Conservation (phyloP, 1,139 yeast genomes). For the Keqinozyma sinolaborantium region DNA sequence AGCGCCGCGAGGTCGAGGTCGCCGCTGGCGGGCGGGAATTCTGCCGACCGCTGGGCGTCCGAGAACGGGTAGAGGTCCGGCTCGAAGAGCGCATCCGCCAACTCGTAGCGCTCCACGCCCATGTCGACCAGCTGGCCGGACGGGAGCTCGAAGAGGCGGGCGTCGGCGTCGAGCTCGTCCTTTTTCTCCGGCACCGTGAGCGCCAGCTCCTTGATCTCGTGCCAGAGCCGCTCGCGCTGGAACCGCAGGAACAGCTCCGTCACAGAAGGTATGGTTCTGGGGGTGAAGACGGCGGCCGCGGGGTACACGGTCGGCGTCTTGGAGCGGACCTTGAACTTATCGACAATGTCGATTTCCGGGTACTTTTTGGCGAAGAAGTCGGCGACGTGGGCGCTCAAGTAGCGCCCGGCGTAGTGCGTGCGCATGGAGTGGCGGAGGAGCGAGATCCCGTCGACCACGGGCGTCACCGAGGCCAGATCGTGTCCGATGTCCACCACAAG, state of each 20-base stretch:
- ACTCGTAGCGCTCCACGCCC: constrained; percentile 55
- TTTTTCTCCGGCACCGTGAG: constrained; percentile 52
- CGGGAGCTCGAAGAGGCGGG: constrained; percentile 77
- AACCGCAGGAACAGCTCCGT: constrained; percentile 38
- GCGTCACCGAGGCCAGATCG: constrained; percentile 78
- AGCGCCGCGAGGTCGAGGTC: constrained; percentile 32
- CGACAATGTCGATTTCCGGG: constrained; percentile 10
- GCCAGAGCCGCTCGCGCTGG: constrained; percentile 34
- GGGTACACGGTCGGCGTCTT: constrained; percentile 34
- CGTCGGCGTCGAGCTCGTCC: constrained; percentile 26
- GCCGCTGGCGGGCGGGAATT: constrained; percentile 36
- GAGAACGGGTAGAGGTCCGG: constrained; percentile 46
- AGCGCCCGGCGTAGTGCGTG: constrained; percentile 65
- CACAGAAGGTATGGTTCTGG: constrained; percentile 26
- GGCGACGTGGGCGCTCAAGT: constrained; percentile 43
- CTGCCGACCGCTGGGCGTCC: constrained; percentile 15
- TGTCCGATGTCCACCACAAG: constrained; percentile 92
- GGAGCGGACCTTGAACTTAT: constrained; percentile 28
- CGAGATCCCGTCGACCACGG: constrained; percentile 91
- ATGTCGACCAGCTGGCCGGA: constrained; percentile 47
- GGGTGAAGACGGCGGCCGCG: constrained; percentile 24
- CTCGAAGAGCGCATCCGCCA: constrained; percentile 74
- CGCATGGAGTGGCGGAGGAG: constrained; percentile 68
- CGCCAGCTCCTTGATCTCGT: constrained; percentile 66
- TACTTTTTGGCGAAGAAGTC: constrained; percentile 17